Evolutionary conservation across 441 rosid species (phyloP), one percentile per base, ranked within the genome.

Genomic region (Breynia disticha): DNA sequence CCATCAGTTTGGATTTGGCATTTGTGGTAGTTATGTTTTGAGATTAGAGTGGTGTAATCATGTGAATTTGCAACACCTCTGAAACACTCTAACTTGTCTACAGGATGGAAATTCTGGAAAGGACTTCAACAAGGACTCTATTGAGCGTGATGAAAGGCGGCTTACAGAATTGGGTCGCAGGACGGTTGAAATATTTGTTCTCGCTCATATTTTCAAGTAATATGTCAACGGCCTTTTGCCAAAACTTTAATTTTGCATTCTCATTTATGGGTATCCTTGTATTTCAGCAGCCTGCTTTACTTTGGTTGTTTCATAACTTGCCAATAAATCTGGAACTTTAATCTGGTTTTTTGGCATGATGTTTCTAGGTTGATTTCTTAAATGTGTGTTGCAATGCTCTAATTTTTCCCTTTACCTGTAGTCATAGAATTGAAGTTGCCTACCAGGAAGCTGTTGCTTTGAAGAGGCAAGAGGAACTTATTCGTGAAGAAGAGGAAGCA

Each of bases 401-500:
- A 50, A 49, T 69, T 64, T 50, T 49, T 16, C 59, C 19, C 16
- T 60, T 61, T 63, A 14, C 12, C 4, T 67, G 57, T 79, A 89
- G 98, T 81, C 83, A 76, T 63, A 89, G 84, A 74, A 81, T 89
- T 65, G 90, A 86, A 69, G 87, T 72, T 66, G 82, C 98, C 48
- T 83, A 93, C 70, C 91, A 83, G 86, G 98, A 93, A 72, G 95
- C 95, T 41, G 86, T 84, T 62, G 95, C 98, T 46, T 71, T 79
- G 76, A 80, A 71, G 74, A 83, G 85, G 78, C 98, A 93, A 68
- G 98, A 93, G 65, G 95, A 89, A 72, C 86, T 93, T 61, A 93
- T 93, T 52, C 93, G 95, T 53, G 96, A 88, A 78, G 94, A 90
- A 76, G 95, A 91, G 74, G 95, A 79, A 62, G 90, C 82, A 7